Percentiles rank a stretch among this genome's conserved stretches.
phyloP scores from a whole-genome alignment of 495 filamentous ascomycete species.

The Trichoderma virens region DNA sequence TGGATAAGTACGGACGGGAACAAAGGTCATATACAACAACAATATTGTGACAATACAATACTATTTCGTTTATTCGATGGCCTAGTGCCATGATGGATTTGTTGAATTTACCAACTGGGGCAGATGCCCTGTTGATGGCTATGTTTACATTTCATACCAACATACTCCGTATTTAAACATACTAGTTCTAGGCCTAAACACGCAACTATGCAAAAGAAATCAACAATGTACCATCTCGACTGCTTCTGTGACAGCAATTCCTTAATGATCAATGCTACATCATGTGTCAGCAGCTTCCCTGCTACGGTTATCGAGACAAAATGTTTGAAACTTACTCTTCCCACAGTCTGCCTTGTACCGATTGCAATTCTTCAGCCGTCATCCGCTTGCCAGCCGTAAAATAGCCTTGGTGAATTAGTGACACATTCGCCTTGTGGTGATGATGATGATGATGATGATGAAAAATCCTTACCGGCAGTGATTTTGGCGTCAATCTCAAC shows the following conservation, averaged over 20 bases:
- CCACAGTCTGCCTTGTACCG: slow-evolving; percentile 88
- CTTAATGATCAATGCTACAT: slow-evolving; percentile 41
- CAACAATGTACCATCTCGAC: neutral
- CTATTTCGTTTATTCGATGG: no score
- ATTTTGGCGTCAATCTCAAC: slow-evolving; percentile 99
- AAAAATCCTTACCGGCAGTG: slow-evolving; percentile 73
- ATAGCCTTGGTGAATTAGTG: slow-evolving; percentile 40
- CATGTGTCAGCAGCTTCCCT: neutral
- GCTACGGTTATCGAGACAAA: neutral
- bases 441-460: slow-evolving; percentile 21
- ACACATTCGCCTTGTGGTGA: neutral
- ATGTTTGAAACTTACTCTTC: slow-evolving; percentile 55
- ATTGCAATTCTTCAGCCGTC: slow-evolving; percentile 75
- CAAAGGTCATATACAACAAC: neutral
- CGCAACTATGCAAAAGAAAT: neutral
- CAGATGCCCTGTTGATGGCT: no score
- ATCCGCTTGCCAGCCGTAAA: slow-evolving; percentile 88
- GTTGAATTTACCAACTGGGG: no score
- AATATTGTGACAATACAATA: no score
- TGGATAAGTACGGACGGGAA: neutral
- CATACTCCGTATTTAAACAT: neutral
- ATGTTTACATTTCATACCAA: no score
- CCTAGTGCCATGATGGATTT: no score
- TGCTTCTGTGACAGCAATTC: neutral
- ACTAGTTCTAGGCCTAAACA: neutral